phyloP scores from a whole-genome alignment of 2,329 filamentous ascomycete species.

The Aspergillus sp. region DNA sequence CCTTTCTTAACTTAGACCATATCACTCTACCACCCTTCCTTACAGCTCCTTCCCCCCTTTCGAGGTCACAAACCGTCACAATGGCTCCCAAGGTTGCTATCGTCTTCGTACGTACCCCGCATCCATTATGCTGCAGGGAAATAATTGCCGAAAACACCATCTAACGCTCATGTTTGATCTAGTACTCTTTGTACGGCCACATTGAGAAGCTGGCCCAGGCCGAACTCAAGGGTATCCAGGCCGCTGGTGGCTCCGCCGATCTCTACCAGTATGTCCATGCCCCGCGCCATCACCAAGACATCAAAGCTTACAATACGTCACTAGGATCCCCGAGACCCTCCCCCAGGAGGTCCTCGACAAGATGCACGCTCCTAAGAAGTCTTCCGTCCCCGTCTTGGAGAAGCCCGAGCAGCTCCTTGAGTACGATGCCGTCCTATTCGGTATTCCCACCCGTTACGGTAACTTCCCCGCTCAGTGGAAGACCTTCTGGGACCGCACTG shows the following conservation, averaged over 20 bases:
- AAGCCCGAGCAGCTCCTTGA: slow-evolving; percentile 61
- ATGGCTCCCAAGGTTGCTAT: slow-evolving; percentile 94
- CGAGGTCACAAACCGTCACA: slow-evolving; percentile 33
- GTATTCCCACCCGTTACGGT: slow-evolving; percentile 93
- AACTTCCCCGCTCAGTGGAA: slow-evolving; percentile 98
- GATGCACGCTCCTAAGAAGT: slow-evolving; percentile 85
- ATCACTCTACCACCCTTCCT: not conserved
- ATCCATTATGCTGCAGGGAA: too few species aligned
- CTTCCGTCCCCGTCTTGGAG: slow-evolving; percentile 64
- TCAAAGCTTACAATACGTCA: slow-evolving; percentile 10
- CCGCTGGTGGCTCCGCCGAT: slow-evolving; percentile 77
- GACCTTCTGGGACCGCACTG: slow-evolving; percentile 79
- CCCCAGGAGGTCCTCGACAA: slow-evolving; percentile 76
- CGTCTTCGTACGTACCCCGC: slow-evolving; percentile 65
- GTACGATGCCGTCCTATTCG: slow-evolving; percentile 89
- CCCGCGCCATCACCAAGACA: not conserved
- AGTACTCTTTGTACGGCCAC: slow-evolving; percentile 97
- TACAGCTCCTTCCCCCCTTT: not conserved
- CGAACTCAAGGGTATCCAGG: slow-evolving; percentile 86
- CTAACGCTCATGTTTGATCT: slow-evolving; percentile 11
- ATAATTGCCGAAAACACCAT: not conserved
- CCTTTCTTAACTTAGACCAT: not conserved
- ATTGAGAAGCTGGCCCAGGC: slow-evolving; percentile 80
- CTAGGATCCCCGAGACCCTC: slow-evolving; percentile 80
- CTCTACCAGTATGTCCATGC: slow-evolving; percentile 68